Conservation (phyloP, 2,329 filamentous ascomycete genomes). For the Talaromyces sp. region DNA sequence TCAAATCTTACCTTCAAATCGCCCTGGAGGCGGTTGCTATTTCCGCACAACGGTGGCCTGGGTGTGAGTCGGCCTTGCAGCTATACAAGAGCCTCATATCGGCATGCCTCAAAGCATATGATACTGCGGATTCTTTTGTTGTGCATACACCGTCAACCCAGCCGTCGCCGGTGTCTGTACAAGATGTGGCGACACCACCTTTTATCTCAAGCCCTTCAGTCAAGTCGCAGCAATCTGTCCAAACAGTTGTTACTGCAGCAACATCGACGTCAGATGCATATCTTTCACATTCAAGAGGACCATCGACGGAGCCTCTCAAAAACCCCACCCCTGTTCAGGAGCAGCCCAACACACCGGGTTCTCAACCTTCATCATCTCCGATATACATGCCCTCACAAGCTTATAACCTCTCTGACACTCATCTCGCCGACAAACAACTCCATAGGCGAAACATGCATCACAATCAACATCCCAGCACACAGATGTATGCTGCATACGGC, state of each 20-base stretch:
- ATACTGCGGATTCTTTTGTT: constrained; percentile 55
- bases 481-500: constrained; percentile 23
- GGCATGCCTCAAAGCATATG: constrained; percentile 85
- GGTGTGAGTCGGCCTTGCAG: constrained; percentile 76
- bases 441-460: constrained; percentile 16
- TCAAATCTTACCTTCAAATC: constrained; percentile 69
- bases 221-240: constrained; percentile 33
- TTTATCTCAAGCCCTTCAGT: constrained; percentile 40
- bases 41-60: constrained; percentile 87
- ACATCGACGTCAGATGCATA: constrained; percentile 29
- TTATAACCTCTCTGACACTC: constrained; percentile 19
- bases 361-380: constrained; percentile 20
- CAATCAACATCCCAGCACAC: constrained; percentile 23
- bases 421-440: constrained; percentile 17
- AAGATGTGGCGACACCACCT: constrained; percentile 39
- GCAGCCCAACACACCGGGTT: constrained; percentile 20
- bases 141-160: constrained; percentile 47
- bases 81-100: constrained; percentile 82
- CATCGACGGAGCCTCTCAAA: constrained; percentile 32
- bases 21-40: constrained; percentile 75
- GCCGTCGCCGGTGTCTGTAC: constrained; percentile 40
- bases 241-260: constrained; percentile 29
- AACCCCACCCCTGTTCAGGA: constrained; percentile 26
- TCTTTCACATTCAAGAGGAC: constrained; percentile 34
- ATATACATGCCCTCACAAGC: constrained; percentile 22